Percentiles rank a stretch among this genome's conserved stretches.
These are phyloP conservation scores for Solanum sitiens DNA, from an alignment of 257 asterid genomes.

Conservation along the genomic window DNA sequence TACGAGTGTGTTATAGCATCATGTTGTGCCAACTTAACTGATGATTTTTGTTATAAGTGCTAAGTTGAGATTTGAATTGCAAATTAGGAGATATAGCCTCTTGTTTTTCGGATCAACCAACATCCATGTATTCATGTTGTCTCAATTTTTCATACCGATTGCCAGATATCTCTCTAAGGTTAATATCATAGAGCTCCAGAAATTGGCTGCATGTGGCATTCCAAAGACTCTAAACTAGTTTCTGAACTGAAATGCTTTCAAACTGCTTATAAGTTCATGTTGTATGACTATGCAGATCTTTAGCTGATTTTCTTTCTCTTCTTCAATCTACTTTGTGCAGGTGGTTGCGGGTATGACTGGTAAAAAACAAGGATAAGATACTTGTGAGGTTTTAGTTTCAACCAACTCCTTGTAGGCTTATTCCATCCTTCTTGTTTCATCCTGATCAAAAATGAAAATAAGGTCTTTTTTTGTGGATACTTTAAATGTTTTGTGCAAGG, in stretches of 20 bases:
- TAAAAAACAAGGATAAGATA: conserved; percentile 23
- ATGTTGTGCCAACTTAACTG: not conserved
- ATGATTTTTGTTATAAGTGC: not conserved
- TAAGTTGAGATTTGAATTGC: not conserved
- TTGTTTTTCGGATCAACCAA: not conserved
- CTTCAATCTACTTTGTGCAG: conserved; percentile 25
- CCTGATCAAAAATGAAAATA: conserved; percentile 10
- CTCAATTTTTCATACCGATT: not conserved
- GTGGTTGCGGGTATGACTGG: conserved; percentile 78
- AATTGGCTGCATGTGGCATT: not conserved
- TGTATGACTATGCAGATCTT: not conserved
- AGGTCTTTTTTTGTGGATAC: not conserved
- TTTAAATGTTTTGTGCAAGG: not conserved
- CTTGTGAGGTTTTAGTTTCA: not conserved
- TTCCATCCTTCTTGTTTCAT: not conserved
- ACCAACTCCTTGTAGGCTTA: not conserved
- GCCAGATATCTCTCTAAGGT: not conserved
- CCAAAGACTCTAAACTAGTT: not conserved
- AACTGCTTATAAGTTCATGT: not conserved
- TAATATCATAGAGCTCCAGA: not conserved
- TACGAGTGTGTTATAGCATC: not conserved
- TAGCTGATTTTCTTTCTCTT: not conserved
- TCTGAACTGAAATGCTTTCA: not conserved
- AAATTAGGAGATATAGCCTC: not conserved
- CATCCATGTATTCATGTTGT: not conserved